A percentile compares a stretch with the other conserved stretches of the same genome.
Evolutionary conservation across 306 rosid genomes (phyloP).

Genomic region (Sesbania bispinosa): DNA sequence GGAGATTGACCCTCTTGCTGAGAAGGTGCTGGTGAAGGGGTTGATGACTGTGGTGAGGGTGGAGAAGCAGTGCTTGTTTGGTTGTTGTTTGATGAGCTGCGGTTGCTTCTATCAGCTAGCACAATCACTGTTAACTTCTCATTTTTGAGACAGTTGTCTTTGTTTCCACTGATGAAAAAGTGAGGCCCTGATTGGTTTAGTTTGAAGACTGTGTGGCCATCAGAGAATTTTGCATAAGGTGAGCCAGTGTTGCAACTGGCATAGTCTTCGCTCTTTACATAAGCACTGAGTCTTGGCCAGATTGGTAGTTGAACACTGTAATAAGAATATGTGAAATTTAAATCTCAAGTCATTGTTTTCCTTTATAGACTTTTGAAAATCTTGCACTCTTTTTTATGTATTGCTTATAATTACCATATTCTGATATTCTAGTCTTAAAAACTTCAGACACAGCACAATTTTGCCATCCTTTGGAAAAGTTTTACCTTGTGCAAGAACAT

Average conservation of each 20-base stretch:
- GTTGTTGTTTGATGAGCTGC: slow-evolving; percentile 17
- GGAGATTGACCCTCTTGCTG: slow-evolving; percentile 30
- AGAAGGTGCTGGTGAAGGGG: slow-evolving; percentile 34
- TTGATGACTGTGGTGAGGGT: slow-evolving; percentile 31
- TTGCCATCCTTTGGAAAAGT: background rate
- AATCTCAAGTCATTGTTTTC: background rate
- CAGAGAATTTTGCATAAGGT: slow-evolving; percentile 45
- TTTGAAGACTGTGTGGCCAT: slow-evolving; percentile 62
- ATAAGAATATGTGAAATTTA: background rate
- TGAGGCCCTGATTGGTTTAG: slow-evolving; percentile 64
- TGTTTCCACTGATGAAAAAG: slow-evolving; percentile 85
- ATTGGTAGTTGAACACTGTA: slow-evolving; percentile 73
- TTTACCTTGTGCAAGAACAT: background rate
- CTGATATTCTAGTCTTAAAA: background rate
- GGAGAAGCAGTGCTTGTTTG: slow-evolving; percentile 38
- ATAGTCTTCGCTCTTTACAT: slow-evolving; percentile 63
- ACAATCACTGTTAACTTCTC: slow-evolving; percentile 69
- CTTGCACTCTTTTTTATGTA: background rate
- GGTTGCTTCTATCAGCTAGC: slow-evolving; percentile 55
- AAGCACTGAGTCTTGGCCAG: slow-evolving; percentile 81
- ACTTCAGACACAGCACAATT: background rate
- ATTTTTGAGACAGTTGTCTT: slow-evolving; percentile 65
- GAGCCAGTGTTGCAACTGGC: slow-evolving; percentile 56
- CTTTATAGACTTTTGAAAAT: background rate
- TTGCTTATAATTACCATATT: background rate